Evolutionary conservation across 805 yeast genomes (phyloP).

Genomic region (Danielia reshetovae): DNA sequence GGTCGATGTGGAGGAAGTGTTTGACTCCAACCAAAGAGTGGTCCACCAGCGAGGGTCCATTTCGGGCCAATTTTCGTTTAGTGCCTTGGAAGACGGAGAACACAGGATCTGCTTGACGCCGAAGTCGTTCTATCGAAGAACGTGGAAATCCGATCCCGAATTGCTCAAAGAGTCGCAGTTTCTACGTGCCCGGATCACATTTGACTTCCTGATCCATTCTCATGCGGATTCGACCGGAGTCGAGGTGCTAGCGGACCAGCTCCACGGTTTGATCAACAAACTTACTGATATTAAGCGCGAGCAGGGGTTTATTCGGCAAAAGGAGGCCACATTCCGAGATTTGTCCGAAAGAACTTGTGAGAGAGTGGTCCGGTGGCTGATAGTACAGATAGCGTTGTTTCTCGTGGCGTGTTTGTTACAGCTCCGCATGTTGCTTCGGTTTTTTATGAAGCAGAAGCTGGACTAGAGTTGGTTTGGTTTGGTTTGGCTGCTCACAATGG

Average conservation of each 20-base stretch:
- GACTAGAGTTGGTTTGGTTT: neutral
- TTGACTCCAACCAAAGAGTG: constrained; percentile 19
- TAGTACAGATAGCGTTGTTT: constrained; percentile 17
- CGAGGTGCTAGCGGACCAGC: neutral
- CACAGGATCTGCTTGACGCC: constrained; percentile 27
- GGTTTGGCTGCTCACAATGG: neutral
- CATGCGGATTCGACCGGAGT: neutral
- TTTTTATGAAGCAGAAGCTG: constrained; percentile 13
- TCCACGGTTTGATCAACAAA: constrained; percentile 1
- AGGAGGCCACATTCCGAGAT: constrained; percentile 24
- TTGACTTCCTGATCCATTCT: neutral
- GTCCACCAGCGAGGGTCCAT: constrained; percentile 23
- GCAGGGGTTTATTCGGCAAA: constrained; percentile 15
- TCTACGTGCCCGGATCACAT: neutral
- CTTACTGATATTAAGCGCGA: constrained; percentile 2
- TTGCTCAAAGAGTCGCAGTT: constrained; percentile 20
- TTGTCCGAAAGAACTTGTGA: constrained; percentile 22
- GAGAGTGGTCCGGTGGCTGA: constrained; percentile 20
- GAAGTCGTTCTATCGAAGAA: constrained; percentile 16
- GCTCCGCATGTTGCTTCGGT: constrained; percentile 15
- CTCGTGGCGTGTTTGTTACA: constrained; percentile 20
- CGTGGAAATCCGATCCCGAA: constrained; percentile 15
- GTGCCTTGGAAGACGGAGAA: constrained; percentile 23
- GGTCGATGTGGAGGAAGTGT: constrained; percentile 46
- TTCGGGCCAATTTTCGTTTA: constrained; percentile 25